Base-by-base conservation (phyloP, 257 asterid genomes). In the Petunia secreta region DNA sequence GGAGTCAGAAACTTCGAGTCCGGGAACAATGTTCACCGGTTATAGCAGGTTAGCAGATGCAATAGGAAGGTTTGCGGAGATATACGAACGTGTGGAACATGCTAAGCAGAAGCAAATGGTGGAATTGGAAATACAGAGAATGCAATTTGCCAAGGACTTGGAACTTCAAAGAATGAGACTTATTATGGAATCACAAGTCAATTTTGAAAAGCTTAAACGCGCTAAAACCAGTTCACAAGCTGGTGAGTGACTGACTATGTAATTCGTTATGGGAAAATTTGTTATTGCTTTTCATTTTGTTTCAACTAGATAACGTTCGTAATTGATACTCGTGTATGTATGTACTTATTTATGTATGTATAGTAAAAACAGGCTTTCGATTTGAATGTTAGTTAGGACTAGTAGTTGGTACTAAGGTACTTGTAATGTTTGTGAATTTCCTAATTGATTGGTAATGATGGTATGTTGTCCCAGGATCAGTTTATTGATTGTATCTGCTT, bases 101-200 rank as follows among this genome's bases (percentile, higher is more conserved):
- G 92, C 90, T 38, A 94, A 94, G 76, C 97, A 91, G 89, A 80
- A 91, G 85, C 98, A 90, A 83, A 85, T 94, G 90, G 89, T 93
- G 91, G 98, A 94, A 80, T 75, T 91, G 85, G 98, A 94, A 92
- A 94, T 91, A 82, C 93, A 94, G 66, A 88, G 96, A 83, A 91
- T 91, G 93, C 92, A 91, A 75, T 92, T 92, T 77, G 90, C 96
- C 0, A 89, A 89, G 83, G 98, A 94, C 86, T 85, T 94, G 86
- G 98, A 94, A 91, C 86, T 91, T 78, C 97, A 90, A 85, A 91
- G 96, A 82, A 92, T 93, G 97, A 89, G 91, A 80, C 84, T 90
- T 7, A 86, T 89, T 84, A 85, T 90, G 94, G 96, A 93, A 58
- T 89, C 95, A 36, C 97, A 91, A 83, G 84, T 92, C 69, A 91